Percentiles rank a stretch among this genome's conserved stretches.
phyloP scores from a whole-genome alignment of 2,329 filamentous ascomycete genomes.

The Penicillium corylophilum region DNA sequence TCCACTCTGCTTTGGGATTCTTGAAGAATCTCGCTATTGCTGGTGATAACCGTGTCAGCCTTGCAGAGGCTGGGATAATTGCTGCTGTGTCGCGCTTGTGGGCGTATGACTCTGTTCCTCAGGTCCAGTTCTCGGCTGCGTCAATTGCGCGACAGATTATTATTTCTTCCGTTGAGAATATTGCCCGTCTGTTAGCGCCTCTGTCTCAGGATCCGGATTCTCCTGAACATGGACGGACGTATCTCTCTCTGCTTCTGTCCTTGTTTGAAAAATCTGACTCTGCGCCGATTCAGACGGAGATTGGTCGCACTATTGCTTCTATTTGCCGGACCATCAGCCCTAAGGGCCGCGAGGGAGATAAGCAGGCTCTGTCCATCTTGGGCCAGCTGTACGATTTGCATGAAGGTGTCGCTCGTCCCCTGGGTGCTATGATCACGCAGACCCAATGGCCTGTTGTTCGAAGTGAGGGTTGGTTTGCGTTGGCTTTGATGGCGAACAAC shows the following conservation, averaged over 20 bases:
- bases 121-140: constrained; percentile 46
- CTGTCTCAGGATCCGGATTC: constrained; percentile 31
- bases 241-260: constrained; percentile 43
- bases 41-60: constrained; percentile 38
- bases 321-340: constrained; percentile 43
- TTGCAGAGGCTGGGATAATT: constrained; percentile 43
- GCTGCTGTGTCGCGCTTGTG: constrained; percentile 41
- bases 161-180: constrained; percentile 39
- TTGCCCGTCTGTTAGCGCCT: constrained; percentile 35
- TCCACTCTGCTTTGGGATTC: constrained; percentile 48
- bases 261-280: constrained; percentile 46
- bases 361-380: constrained; percentile 26
- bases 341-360: constrained; percentile 23
- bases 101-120: constrained; percentile 43
- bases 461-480: constrained; percentile 51
- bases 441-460: constrained; percentile 49
- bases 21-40: constrained; percentile 50
- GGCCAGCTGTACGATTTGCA: constrained; percentile 38
- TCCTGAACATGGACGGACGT: constrained; percentile 32
- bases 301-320: constrained; percentile 47
- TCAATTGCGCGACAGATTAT: constrained; percentile 44
- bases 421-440: constrained; percentile 47
- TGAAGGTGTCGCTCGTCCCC: constrained; percentile 36
- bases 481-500: constrained; percentile 47
- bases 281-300: constrained; percentile 46